Percentiles rank a stretch among this genome's conserved stretches.
Conservation (phyloP, 2,329 filamentous ascomycete species). For the Coniochaeta ligniaria region DNA sequence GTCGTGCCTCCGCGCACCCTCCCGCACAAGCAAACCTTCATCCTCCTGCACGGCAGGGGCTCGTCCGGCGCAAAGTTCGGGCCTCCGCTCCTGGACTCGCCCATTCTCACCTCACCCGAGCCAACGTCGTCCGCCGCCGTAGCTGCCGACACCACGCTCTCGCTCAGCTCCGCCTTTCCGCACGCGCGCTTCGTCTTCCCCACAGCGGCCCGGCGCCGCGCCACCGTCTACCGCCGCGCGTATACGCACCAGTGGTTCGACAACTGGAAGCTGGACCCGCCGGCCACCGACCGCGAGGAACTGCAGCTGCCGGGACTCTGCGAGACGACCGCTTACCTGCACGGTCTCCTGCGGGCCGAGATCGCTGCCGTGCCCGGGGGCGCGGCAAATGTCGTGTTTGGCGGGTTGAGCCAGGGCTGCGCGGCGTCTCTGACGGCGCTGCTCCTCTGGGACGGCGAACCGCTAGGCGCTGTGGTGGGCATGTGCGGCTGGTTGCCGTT, state of each 20-base stretch:
- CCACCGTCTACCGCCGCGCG: conserved; percentile 28
- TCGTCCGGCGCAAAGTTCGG: conserved; percentile 32
- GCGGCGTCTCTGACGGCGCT: conserved; percentile 34
- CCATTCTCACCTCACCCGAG: conserved; percentile 5
- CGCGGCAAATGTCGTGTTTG: conserved; percentile 32
- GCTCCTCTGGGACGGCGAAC: conserved; percentile 33
- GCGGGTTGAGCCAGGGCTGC: conserved; percentile 48
- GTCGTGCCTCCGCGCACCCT: neutral
- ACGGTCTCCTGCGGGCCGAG: conserved; percentile 28
- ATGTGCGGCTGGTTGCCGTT: conserved; percentile 41
- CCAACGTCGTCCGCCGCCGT: neutral
- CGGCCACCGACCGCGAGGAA: conserved; percentile 14
- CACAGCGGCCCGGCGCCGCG: conserved; percentile 32
- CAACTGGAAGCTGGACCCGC: conserved; percentile 23
- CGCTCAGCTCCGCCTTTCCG: conserved; percentile 27
- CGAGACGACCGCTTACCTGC: conserved; percentile 32
- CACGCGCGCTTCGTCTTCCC: conserved; percentile 43
- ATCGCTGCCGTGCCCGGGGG: conserved; percentile 24
- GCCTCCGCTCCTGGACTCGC: conserved; percentile 25
- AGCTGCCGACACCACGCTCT: neutral
- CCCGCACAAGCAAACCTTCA: conserved; percentile 33
- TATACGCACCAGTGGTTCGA: conserved; percentile 41
- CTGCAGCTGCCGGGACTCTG: conserved; percentile 31
- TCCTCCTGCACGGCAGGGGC: conserved; percentile 44
- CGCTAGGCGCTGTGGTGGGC: conserved; percentile 29